These are phyloP conservation scores for Leccinum fuscescens DNA, from an alignment of 1,284 basidiomycete genomes.

Conservation along the genomic window DNA sequence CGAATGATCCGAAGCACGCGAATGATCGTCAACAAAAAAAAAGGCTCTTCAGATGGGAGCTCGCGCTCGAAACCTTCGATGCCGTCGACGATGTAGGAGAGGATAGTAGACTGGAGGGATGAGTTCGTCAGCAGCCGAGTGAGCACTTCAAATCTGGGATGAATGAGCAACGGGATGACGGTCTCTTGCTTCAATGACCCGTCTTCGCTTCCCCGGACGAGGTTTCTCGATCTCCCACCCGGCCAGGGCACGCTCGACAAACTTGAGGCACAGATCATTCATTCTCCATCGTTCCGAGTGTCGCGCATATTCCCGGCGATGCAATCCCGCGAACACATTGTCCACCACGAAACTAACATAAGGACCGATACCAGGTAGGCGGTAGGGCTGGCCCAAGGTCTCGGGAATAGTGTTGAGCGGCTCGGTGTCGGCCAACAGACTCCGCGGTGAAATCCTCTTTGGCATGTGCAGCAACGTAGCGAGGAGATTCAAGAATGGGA, in stretches of 20 bases:
- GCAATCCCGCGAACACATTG: conserved; percentile 76
- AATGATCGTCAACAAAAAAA: conserved; percentile 45
- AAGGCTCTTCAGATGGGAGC: conserved; percentile 21
- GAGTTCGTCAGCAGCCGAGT: no score
- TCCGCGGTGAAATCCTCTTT: no score
- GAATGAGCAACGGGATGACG: conserved; percentile 57
- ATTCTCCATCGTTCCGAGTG: conserved; percentile 85
- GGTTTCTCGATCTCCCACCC: conserved; percentile 71
- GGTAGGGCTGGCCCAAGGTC: conserved; percentile 65
- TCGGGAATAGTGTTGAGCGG: no score
- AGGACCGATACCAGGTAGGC: conserved; percentile 72
- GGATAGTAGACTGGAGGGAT: no score
- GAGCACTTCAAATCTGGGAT: conserved; percentile 90
- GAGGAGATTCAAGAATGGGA: no score
- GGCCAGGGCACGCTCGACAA: conserved; percentile 73
- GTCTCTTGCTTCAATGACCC: conserved; percentile 46
- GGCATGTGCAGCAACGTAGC: no score
- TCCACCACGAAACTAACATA: conserved; percentile 88
- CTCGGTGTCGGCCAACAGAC: no score
- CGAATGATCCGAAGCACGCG: conserved; percentile 61
- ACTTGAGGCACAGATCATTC: conserved; percentile 81
- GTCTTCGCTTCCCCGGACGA: conserved; percentile 54
- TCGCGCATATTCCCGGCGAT: conserved; percentile 70
- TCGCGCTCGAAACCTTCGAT: no score
- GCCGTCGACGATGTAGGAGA: no score